phyloP scores from a whole-genome alignment of 495 filamentous ascomycete genomes.

The Neurospora sp. region DNA sequence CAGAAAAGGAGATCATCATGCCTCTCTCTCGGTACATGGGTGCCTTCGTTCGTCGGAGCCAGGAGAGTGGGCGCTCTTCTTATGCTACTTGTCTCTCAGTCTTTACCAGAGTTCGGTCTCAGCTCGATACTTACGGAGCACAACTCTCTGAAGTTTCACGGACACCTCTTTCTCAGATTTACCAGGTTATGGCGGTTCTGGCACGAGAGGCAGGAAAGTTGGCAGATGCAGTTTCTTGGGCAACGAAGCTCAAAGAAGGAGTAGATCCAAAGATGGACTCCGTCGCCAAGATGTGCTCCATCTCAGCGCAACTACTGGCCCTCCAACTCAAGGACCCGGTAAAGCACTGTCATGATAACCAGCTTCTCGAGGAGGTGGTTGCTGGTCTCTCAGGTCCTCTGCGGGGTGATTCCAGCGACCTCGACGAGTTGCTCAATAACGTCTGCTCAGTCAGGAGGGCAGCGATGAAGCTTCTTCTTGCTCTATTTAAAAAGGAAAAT shows the following conservation, averaged over 20 bases:
- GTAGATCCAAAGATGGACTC: slow-evolving; percentile 27
- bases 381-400: slow-evolving; percentile 46
- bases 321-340: slow-evolving; percentile 30
- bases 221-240: slow-evolving; percentile 40
- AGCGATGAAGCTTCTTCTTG: slow-evolving; percentile 41
- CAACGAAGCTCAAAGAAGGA: slow-evolving; percentile 25
- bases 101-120: slow-evolving; percentile 15
- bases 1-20: slow-evolving; percentile 56
- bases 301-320: slow-evolving; percentile 33
- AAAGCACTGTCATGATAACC: slow-evolving; percentile 24
- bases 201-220: slow-evolving; percentile 35
- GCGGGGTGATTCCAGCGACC: slow-evolving; percentile 49
- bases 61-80: slow-evolving; percentile 28
- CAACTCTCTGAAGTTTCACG: slow-evolving; percentile 16
- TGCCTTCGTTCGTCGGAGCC: slow-evolving; percentile 47
- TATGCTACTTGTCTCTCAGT: slow-evolving; percentile 24
- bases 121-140: slow-evolving; percentile 16
- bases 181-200: slow-evolving; percentile 28
- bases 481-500: slow-evolving; percentile 7
- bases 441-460: slow-evolving; percentile 54
- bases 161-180: slow-evolving; percentile 25
- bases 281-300: slow-evolving; percentile 31
- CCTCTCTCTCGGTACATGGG: slow-evolving; percentile 59
- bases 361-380: slow-evolving; percentile 36
- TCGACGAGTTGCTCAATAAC: slow-evolving; percentile 61